Conservation (phyloP, 352 stramenopile species). For the Pythium biforme region DNA sequence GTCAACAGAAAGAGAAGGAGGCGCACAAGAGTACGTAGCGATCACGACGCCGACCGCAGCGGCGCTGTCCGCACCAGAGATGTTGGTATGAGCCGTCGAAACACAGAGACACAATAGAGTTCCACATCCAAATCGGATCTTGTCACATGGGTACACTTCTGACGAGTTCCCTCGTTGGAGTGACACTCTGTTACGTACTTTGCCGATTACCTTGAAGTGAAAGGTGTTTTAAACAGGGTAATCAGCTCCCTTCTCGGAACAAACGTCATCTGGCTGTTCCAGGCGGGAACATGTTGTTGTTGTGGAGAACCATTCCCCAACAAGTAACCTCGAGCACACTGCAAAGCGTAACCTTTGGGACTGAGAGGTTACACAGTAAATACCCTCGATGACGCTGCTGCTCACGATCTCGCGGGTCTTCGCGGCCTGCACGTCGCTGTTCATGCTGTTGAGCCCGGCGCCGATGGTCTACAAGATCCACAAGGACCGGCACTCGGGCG, state of each 20-base stretch:
- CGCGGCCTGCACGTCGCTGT: conserved; percentile 29
- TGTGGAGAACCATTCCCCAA: too few species aligned
- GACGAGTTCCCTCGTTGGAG: conserved; percentile 24
- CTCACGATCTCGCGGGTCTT: conserved; percentile 30
- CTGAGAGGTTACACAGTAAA: neutral
- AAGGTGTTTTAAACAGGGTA: conserved; percentile 12
- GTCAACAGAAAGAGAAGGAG: neutral
- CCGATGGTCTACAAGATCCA: conserved; percentile 38
- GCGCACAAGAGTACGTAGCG: conserved; percentile 4
- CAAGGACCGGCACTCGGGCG: conserved; percentile 37
- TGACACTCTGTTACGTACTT: conserved; percentile 4
- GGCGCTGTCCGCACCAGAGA: conserved; percentile 4
- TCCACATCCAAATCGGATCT: too few species aligned
- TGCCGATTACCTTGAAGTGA: neutral
- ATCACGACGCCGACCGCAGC: conserved; percentile 9
- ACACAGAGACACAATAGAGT: neutral
- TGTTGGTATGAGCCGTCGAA: conserved; percentile 6
- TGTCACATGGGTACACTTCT: neutral
- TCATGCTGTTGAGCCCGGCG: conserved; percentile 50
- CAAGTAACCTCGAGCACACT: neutral
- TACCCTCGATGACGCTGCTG: neutral
- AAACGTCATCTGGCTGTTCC: too few species aligned
- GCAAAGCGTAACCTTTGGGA: too few species aligned
- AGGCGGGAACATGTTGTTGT: too few species aligned
- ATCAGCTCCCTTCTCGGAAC: too few species aligned